Evolutionary conservation across 805 yeast genomes (phyloP).

Genomic region (Candida oleophila): DNA sequence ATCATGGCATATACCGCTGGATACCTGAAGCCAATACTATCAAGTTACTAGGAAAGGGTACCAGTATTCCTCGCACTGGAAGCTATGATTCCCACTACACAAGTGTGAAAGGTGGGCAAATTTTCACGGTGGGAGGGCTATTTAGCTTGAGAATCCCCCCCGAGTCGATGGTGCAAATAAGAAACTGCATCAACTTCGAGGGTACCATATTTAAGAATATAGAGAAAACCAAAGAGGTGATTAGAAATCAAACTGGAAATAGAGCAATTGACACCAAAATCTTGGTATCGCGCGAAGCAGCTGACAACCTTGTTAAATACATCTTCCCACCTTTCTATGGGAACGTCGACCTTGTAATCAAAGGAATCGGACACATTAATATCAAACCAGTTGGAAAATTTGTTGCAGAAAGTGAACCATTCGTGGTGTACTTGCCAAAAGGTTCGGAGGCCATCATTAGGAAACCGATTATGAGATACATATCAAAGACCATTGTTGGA

Average conservation of each 20-base stretch:
- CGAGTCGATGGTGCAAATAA: conserved; percentile 46
- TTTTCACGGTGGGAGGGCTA: conserved; percentile 60
- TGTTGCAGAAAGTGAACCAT: conserved; percentile 22
- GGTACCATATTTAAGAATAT: conserved; percentile 31
- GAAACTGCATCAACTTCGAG: conserved; percentile 41
- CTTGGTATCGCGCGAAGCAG: conserved; percentile 22
- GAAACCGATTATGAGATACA: conserved; percentile 47
- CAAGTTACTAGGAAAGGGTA: conserved; percentile 29
- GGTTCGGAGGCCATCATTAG: conserved; percentile 56
- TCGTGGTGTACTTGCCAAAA: conserved; percentile 50
- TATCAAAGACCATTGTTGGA: conserved; percentile 36
- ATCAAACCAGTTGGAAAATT: conserved; percentile 55
- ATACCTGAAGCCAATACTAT: conserved; percentile 18
- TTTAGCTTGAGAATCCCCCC: conserved; percentile 57
- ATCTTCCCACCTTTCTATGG: conserved; percentile 74
- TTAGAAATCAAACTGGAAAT: conserved; percentile 9
- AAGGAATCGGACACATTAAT: conserved; percentile 62
- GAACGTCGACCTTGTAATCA: conserved; percentile 60
- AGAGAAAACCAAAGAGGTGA: conserved; percentile 25
- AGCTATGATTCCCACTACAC: conserved; percentile 27
- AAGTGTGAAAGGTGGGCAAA: conserved; percentile 43
- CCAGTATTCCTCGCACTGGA: conserved; percentile 27
- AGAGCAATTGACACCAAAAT: conserved; percentile 14
- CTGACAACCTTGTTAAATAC: conserved; percentile 33
- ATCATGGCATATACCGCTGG: conserved; percentile 28